Evolutionary conservation across 2,329 filamentous ascomycete genomes (phyloP), one percentile per base, ranked within the genome.

Genomic region (Nemania diffusa): DNA sequence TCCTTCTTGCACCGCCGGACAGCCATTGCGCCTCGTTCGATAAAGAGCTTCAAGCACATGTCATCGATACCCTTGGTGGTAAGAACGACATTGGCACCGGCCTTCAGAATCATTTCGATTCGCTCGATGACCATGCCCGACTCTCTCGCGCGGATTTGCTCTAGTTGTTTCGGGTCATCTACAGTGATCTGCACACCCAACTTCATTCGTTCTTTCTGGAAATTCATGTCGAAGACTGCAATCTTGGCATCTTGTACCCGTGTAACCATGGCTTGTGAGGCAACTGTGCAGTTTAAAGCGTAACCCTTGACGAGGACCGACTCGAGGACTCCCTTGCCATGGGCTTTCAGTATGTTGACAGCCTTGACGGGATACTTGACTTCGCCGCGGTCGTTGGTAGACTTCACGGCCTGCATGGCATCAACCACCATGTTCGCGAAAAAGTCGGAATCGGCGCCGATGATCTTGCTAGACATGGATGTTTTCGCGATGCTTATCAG

Each of bases 191-290:
- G 95, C 68, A 99, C 96, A 73, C 96, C 96, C 66, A 99, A 85
- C 88, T 99, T 98, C 96, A 99, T 98, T 74, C 95, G 89, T 85
- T 98, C 95, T 85, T 99, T 99, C 79, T 98, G 95, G 76, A 99
- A 81, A 82, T 99, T 99, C 89, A 99, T 98, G 79, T 99, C 96
- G 69, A 99, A 83, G 75, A 95, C 91, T 57, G 96, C 96, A 80
- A 99, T 99, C 85, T 97, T 98, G 73, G 96, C 96, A 81, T 98
- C 94, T 59, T 88, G 88, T 79, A 99, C 89, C 75, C 92, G 89
- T 32, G 96, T 99, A 75, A 90, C 93, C 96, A 99, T 99, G 52
- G 96, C 96, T 82, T 99, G 96, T 64, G 94, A 97, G 62, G 96
- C 96, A 66, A 99, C 94, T 42, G 96, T 99, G 86, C 96, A 99